Conservation (phyloP, 495 filamentous ascomycete genomes). For the Lophiotrema nucula region DNA sequence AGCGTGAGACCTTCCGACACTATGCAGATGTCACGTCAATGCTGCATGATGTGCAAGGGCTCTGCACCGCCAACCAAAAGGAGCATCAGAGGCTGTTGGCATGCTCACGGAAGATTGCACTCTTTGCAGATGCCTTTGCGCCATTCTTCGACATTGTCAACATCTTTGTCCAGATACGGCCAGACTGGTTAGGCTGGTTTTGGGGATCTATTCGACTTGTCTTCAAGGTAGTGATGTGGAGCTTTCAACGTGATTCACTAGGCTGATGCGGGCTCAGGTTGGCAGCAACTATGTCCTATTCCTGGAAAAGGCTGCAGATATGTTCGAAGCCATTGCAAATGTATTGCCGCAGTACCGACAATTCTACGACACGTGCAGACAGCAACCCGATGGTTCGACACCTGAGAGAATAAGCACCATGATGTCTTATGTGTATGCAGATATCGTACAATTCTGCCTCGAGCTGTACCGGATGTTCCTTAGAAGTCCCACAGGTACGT, state of each 20-base stretch:
- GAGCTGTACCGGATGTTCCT: constrained; percentile 25
- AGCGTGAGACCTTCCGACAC: constrained; percentile 5
- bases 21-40: constrained; percentile 4
- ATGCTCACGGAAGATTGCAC: constrained; percentile 11
- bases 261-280: constrained; percentile 6
- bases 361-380: constrained; percentile 11
- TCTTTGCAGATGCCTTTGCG: constrained; percentile 13
- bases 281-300: constrained; percentile 22
- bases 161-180: constrained; percentile 10
- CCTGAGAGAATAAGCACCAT: constrained; percentile 7
- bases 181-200: constrained; percentile 23
- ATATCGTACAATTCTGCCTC: constrained; percentile 27
- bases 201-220: constrained; percentile 15
- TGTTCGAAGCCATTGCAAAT: constrained; percentile 18
- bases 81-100: constrained; percentile 12
- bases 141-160: constrained; percentile 20
- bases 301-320: constrained; percentile 21
- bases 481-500: constrained; percentile 15
- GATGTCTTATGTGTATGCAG: constrained; percentile 28
- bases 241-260: no score
- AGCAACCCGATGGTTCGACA: not conserved
- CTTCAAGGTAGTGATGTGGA: constrained; percentile 23
- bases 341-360: constrained; percentile 21
- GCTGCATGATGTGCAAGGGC: constrained; percentile 5
- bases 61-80: constrained; percentile 14